Evolutionary conservation across 345 rosid genomes (phyloP).

Genomic region (Lepidium sativum): DNA sequence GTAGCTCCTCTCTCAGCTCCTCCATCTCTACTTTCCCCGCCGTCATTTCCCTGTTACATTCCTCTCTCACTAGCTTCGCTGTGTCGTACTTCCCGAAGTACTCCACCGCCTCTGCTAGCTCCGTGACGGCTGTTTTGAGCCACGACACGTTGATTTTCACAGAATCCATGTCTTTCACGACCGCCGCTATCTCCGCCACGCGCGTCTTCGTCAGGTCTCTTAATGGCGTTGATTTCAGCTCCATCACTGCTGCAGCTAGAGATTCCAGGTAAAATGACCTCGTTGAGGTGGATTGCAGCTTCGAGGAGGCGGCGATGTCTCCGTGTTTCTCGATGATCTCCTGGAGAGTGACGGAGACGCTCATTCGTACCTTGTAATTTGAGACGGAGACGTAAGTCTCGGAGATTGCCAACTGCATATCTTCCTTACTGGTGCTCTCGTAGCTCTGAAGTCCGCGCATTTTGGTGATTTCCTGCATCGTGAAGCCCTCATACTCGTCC

Average conservation of each 20-base stretch:
- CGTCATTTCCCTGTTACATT: not conserved
- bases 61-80: constrained; percentile 20
- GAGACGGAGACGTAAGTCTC: constrained; percentile 64
- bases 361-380: constrained; percentile 57
- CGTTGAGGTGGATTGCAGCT: constrained; percentile 57
- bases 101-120: constrained; percentile 39
- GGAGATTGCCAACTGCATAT: constrained; percentile 39
- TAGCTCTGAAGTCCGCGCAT: constrained; percentile 19
- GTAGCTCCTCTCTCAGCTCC: constrained; percentile 35
- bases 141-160: constrained; percentile 54
- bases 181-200: constrained; percentile 56
- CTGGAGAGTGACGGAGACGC: constrained; percentile 43
- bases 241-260: constrained; percentile 61
- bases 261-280: constrained; percentile 66
- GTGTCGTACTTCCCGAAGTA: not conserved
- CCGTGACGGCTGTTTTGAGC: constrained; percentile 34
- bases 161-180: constrained; percentile 72
- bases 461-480: constrained; percentile 16
- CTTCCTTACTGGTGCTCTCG: constrained; percentile 26
- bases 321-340: constrained; percentile 58
- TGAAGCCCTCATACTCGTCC: constrained; percentile 22
- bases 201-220: constrained; percentile 55
- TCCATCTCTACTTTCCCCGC: constrained; percentile 19
- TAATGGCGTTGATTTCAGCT: constrained; percentile 49
- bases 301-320: constrained; percentile 70